These are phyloP conservation scores for Ogataea haglerorum DNA, from an alignment of 805 yeast genomes.

Conservation along the genomic window DNA sequence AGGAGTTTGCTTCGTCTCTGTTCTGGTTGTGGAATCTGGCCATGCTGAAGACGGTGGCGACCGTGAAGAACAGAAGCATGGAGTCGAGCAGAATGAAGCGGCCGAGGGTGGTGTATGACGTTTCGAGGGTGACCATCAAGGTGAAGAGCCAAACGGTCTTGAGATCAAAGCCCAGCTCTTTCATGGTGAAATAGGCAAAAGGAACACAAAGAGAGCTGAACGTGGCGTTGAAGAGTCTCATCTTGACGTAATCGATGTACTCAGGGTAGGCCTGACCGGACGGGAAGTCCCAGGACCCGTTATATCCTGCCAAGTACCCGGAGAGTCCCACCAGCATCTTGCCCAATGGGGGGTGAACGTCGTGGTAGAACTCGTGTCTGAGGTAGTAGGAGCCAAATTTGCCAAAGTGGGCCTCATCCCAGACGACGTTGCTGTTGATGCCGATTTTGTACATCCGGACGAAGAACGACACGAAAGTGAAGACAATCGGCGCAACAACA, in stretches of 20 bases:
- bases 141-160: constrained; percentile 76
- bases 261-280: constrained; percentile 78
- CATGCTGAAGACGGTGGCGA: constrained; percentile 72
- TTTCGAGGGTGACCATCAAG: constrained; percentile 77
- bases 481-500: constrained; percentile 51
- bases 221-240: constrained; percentile 84
- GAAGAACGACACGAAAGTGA: constrained; percentile 67
- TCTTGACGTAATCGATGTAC: constrained; percentile 70
- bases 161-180: constrained; percentile 67
- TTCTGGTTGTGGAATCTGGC: constrained; percentile 66
- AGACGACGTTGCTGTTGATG: constrained; percentile 71
- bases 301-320: constrained; percentile 79
- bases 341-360: constrained; percentile 86
- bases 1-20: constrained; percentile 42
- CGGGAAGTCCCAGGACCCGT: constrained; percentile 86
- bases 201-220: constrained; percentile 87
- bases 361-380: constrained; percentile 77
- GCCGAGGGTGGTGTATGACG: constrained; percentile 78
- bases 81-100: constrained; percentile 91
- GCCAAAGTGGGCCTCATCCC: constrained; percentile 98
- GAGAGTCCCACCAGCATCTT: constrained; percentile 76
- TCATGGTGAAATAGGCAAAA: constrained; percentile 76
- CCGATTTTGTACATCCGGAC: constrained; percentile 76
- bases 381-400: constrained; percentile 80
- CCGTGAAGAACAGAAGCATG: constrained; percentile 84